Percentiles rank a stretch among this genome's conserved stretches.
These are phyloP conservation scores for Gymnopus androsaceus DNA, from an alignment of 1,284 basidiomycete species.

Conservation along the genomic window DNA sequence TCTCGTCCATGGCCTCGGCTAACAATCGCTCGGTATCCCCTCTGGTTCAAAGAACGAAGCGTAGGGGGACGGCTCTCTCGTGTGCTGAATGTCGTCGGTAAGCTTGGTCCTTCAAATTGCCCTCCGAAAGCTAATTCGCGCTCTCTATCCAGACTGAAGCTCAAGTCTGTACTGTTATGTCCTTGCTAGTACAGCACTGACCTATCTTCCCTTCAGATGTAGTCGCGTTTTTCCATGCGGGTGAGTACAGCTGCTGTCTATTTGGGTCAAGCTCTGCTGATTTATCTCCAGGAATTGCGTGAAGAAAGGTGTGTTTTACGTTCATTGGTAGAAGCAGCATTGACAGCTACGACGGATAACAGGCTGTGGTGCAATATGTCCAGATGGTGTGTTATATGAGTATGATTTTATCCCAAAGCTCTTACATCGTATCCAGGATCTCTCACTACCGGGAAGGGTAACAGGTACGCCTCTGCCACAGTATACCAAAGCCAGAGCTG, in stretches of 20 bases:
- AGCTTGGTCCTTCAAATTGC: slow-evolving; percentile 18
- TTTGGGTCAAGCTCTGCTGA: background rate
- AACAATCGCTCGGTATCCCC: slow-evolving; percentile 23
- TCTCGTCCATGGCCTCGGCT: slow-evolving; percentile 2
- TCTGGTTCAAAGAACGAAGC: slow-evolving; percentile 47
- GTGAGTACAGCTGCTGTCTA: slow-evolving; percentile 27
- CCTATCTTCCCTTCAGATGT: slow-evolving; percentile 41
- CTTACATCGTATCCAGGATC: slow-evolving; percentile 44
- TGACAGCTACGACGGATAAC: background rate
- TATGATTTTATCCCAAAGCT: slow-evolving; percentile 10
- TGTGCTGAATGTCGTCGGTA: slow-evolving; percentile 66
- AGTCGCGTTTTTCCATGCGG: slow-evolving; percentile 65
- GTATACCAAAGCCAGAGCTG: background rate
- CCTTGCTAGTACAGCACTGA: slow-evolving; percentile 11
- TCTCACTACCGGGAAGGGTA: slow-evolving; percentile 72
- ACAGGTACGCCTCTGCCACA: slow-evolving; percentile 43
- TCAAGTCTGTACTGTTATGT: slow-evolving; percentile 48
- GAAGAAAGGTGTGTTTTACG: slow-evolving; percentile 56
- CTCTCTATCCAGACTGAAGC: slow-evolving; percentile 50
- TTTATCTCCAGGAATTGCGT: slow-evolving; percentile 54
- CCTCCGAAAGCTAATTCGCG: slow-evolving; percentile 9
- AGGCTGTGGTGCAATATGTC: slow-evolving; percentile 49
- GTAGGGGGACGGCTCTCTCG: slow-evolving; percentile 52
- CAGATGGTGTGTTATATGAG: slow-evolving; percentile 45
- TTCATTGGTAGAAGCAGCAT: background rate